These are phyloP conservation scores for Fusarium scirpi DNA, from an alignment of 2,329 filamentous ascomycete genomes.

Conservation along the genomic window DNA sequence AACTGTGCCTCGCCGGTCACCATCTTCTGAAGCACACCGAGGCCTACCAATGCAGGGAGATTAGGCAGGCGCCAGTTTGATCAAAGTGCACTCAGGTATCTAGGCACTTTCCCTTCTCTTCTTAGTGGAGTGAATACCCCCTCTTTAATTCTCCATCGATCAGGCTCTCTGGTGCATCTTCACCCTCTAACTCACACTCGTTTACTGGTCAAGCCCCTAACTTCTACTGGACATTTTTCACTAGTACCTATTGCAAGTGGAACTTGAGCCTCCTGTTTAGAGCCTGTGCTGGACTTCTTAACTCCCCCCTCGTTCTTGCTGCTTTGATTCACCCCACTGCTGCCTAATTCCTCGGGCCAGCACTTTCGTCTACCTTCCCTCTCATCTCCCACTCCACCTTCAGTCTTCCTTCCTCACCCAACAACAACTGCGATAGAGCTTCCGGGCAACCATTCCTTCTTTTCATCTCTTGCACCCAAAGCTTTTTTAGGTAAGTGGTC, in stretches of 20 bases:
- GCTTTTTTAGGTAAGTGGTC: not conserved
- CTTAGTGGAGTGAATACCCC: not conserved
- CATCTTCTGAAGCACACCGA: not conserved
- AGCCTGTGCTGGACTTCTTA: not conserved
- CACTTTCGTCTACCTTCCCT: not conserved
- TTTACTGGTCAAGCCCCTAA: not conserved
- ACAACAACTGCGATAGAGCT: not conserved
- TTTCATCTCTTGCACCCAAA: not conserved
- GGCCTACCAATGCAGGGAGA: not conserved
- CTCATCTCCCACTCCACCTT: not conserved
- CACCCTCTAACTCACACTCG: not conserved
- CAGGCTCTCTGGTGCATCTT: not conserved
- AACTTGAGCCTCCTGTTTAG: not conserved
- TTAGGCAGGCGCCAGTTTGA: not conserved
- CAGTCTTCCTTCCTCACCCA: not conserved
- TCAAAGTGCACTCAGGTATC: not conserved
- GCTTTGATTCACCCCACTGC: not conserved
- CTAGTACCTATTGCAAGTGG: not conserved
- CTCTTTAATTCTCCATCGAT: not conserved
- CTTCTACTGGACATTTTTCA: not conserved
- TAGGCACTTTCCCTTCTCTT: not conserved
- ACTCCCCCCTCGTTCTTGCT: not conserved
- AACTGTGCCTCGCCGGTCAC: not conserved
- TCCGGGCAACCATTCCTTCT: not conserved
- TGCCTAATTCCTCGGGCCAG: constrained; percentile 12